phyloP scores from a whole-genome alignment of 106 monocot species.

The Platanthera zijinensis region DNA sequence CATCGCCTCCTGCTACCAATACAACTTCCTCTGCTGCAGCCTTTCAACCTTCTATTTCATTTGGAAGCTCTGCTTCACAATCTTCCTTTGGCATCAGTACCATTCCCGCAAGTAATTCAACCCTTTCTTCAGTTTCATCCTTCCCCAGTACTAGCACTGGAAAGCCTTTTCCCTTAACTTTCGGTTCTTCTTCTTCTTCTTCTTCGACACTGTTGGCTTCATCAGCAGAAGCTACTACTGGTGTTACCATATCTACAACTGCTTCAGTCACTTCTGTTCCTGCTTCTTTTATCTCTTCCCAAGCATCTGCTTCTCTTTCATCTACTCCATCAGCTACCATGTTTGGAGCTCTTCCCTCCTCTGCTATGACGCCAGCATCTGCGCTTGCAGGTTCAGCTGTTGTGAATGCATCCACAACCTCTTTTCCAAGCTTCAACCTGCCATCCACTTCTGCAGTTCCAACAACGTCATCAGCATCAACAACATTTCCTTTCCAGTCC shows the following conservation, averaged over 20 bases:
- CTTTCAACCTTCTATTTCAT: background rate
- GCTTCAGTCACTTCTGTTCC: background rate
- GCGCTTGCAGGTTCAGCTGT: background rate
- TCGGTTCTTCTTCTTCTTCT: slow-evolving; percentile 2
- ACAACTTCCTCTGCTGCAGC: background rate
- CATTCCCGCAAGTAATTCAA: background rate
- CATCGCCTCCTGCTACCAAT: background rate
- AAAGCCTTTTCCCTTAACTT: background rate
- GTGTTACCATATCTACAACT: background rate
- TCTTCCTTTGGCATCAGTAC: background rate
- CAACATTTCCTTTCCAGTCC: background rate
- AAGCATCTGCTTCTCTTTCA: background rate
- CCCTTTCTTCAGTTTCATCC: background rate
- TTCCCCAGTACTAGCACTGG: background rate
- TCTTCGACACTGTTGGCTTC: background rate
- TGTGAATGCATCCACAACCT: background rate
- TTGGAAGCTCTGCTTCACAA: slow-evolving; percentile 5
- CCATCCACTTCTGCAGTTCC: background rate
- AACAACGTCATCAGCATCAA: background rate
- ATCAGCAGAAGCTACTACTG: background rate
- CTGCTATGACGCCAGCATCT: background rate
- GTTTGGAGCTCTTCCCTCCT: background rate
- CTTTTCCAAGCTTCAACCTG: background rate
- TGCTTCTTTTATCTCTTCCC: background rate
- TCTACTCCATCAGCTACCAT: background rate